Base-by-base conservation (phyloP, 1,284 basidiomycete genomes). In the Porodaedalea pini region DNA sequence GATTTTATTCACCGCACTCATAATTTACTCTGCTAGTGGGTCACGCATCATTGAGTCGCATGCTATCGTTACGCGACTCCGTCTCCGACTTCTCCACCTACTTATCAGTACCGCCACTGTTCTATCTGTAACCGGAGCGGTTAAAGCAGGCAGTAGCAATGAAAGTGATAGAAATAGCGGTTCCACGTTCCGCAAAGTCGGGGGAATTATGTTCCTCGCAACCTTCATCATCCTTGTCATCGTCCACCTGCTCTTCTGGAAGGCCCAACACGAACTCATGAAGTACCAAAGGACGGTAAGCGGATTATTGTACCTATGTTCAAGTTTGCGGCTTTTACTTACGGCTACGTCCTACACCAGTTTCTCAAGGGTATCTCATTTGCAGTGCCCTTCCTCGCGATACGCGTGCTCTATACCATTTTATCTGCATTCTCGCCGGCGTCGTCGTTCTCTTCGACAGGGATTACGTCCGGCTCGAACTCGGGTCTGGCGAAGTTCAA, bases 331-430 rank as follows among this genome's bases (percentile, higher is more conserved):
- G 44, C 4, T 1, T 45, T 6, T 32, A 8, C 36, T 29, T 8
- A n/a, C n/a, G n/a, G n/a, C n/a, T n/a, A n/a, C n/a, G n/a, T 39
- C 29, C 4, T 15, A 34, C 13, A 21, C 17, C 54, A 83, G 83
- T 71, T 85, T 36, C 73, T 88, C 48, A 63, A 63, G 21, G 82
- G 80, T 17, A 70, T 86, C 47, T 73, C 79, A 11, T 36, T 71
- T 51, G 80, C 80, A 3, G 68, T 86, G 13, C 83, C 83, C 11
- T 80, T 85, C 68, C 72, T 88, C 39, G 78, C 75, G 10, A 75
- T 80, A 32, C 81, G 85, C 37, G 71, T 80, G 37, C 71, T 81
- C 5, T 83, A 83, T 64, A 71, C 72, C 32, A 68, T 83, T 32
- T 73, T 87, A 43, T 73, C 78, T 41, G 75, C 79, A 5, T 84